Evolutionary conservation across 352 stramenopile species (phyloP).

Genomic region (Pythium coloratum): DNA sequence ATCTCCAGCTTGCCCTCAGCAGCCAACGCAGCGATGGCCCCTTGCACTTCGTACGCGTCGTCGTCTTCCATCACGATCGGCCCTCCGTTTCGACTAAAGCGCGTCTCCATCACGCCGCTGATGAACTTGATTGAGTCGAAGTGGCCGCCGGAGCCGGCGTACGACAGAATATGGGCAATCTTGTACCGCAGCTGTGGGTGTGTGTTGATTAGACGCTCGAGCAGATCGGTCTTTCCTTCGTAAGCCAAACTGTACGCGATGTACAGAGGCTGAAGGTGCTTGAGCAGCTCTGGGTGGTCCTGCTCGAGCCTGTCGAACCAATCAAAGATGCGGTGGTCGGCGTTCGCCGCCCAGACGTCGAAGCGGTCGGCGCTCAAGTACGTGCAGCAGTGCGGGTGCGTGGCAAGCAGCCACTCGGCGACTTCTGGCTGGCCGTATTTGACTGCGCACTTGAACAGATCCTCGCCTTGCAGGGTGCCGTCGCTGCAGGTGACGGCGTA

Average conservation of each 20-base stretch:
- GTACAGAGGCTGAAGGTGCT: not conserved
- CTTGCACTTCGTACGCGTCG: not conserved
- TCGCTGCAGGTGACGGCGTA: not conserved
- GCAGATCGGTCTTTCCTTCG: not conserved
- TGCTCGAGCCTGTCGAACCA: not conserved
- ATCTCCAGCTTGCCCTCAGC: not conserved
- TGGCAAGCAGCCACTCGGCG: constrained; percentile 1
- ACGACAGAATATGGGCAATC: not conserved
- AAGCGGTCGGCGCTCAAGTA: constrained; percentile 4
- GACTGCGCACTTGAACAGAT: not conserved
- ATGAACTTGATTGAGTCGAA: not conserved
- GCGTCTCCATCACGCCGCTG: not conserved
- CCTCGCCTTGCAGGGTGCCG: not conserved
- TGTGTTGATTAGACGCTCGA: not conserved
- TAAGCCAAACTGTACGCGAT: not conserved
- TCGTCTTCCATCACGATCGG: not conserved
- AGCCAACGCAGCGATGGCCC: not conserved
- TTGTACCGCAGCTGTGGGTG: not conserved
- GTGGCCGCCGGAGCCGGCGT: not conserved
- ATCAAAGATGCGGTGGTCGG: not conserved
- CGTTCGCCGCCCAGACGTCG: not conserved
- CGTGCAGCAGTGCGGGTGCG: not conserved
- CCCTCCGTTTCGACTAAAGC: too few species aligned
- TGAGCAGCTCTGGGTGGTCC: not conserved
- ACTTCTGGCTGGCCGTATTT: not conserved